Evolutionary conservation across 768 basidiomycete species (phyloP).

Genomic region (Ephemerocybe angulata): DNA sequence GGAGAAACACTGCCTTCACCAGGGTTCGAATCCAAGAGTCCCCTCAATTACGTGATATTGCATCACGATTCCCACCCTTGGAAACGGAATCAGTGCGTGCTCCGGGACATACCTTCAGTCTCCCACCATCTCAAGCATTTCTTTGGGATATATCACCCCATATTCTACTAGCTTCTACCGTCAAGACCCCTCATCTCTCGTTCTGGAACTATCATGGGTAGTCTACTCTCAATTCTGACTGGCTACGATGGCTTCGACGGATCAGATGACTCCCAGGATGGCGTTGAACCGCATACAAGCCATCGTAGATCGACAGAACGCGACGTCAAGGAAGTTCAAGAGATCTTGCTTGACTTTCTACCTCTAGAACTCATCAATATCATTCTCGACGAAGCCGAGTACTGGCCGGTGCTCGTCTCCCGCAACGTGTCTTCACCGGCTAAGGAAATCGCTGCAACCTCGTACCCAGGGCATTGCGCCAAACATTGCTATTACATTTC

Average conservation of each 20-base stretch:
- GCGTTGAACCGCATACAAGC: not conserved
- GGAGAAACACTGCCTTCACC: no score
- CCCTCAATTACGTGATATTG: no score
- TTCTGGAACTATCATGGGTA: no score
- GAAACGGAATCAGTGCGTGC: no score
- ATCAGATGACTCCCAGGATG: not conserved
- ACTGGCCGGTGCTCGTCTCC: slow-evolving; percentile 13
- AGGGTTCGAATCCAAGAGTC: no score
- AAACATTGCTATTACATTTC: slow-evolving; percentile 16
- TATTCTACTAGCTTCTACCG: no score
- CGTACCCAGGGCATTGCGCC: not conserved
- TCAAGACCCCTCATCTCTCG: no score
- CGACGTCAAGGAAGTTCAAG: slow-evolving; percentile 7
- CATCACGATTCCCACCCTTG: no score
- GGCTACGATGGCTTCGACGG: not conserved
- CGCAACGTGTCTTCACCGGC: slow-evolving; percentile 5
- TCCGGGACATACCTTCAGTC: no score
- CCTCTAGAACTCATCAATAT: slow-evolving; percentile 16
- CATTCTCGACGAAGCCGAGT: slow-evolving; percentile 16
- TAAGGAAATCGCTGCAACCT: slow-evolving; percentile 1
- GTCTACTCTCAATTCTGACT: not conserved
- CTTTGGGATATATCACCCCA: no score
- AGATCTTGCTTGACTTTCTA: slow-evolving; percentile 5
- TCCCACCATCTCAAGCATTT: no score
- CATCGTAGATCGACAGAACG: slow-evolving; percentile 1